A percentile compares a stretch with the other conserved stretches of the same genome.
phyloP scores from a whole-genome alignment of 2,329 filamentous ascomycete species.

The Penicillium brevicompactum region DNA sequence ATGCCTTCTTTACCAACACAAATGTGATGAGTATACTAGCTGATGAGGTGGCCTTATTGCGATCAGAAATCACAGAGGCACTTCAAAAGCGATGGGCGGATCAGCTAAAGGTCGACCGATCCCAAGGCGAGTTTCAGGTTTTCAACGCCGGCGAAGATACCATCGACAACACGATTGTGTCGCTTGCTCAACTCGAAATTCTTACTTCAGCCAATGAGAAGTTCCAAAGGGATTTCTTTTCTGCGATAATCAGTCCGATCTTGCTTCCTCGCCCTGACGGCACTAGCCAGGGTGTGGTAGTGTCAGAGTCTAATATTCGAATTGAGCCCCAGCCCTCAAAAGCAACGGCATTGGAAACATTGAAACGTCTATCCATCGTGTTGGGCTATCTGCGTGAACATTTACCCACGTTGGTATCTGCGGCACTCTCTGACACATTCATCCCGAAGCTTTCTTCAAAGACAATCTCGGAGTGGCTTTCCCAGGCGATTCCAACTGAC shows the following conservation, averaged over 20 bases:
- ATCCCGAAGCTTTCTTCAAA: conserved; percentile 69
- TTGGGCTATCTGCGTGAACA: conserved; percentile 54
- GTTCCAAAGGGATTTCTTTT: conserved; percentile 36
- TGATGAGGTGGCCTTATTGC: conserved; percentile 66
- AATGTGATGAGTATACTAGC: conserved; percentile 60
- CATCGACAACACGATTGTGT: conserved; percentile 34
- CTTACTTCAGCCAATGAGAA: conserved; percentile 32
- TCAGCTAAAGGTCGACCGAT: conserved; percentile 64
- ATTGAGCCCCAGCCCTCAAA: conserved; percentile 27
- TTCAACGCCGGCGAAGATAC: conserved; percentile 44
- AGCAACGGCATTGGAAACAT: conserved; percentile 37
- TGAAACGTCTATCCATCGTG: conserved; percentile 47
- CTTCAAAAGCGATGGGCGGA: conserved; percentile 72
- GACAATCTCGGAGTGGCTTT: conserved; percentile 74
- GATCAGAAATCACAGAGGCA: conserved; percentile 65
- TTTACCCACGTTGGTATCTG: conserved; percentile 52
- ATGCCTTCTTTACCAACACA: conserved; percentile 36
- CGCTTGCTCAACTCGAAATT: conserved; percentile 35
- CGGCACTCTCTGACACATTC: conserved; percentile 67
- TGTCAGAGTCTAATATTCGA: conserved; percentile 32
- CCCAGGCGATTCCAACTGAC: conserved; percentile 73
- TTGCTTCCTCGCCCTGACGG: conserved; percentile 29
- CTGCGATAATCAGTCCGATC: conserved; percentile 36
- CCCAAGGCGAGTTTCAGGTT: conserved; percentile 60
- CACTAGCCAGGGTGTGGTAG: conserved; percentile 27